Conservation (phyloP, 2,329 filamentous ascomycete genomes). For the Arthrobotrys entomopaga region DNA sequence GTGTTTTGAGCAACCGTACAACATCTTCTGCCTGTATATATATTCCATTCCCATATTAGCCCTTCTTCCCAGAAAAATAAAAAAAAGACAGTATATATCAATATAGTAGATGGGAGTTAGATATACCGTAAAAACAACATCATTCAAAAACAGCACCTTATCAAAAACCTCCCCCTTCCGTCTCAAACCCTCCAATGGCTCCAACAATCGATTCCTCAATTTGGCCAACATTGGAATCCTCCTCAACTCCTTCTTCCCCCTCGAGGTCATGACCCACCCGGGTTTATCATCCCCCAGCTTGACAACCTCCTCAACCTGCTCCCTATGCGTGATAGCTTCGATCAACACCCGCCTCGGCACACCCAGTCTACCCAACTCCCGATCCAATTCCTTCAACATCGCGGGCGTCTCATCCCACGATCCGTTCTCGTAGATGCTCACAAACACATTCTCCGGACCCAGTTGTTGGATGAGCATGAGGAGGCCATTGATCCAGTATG, state of each 20-base stretch:
- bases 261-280: slow-evolving; percentile 73
- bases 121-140: slow-evolving; percentile 71
- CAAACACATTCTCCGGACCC: slow-evolving; percentile 73
- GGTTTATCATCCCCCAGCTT: slow-evolving; percentile 58
- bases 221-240: slow-evolving; percentile 76
- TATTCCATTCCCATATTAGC: not conserved
- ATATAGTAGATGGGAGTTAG: not conserved
- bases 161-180: slow-evolving; percentile 64
- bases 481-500: slow-evolving; percentile 72
- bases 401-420: slow-evolving; percentile 76
- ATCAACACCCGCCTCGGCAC: slow-evolving; percentile 69
- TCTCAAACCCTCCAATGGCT: slow-evolving; percentile 68
- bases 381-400: slow-evolving; percentile 69
- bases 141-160: slow-evolving; percentile 72
- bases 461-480: slow-evolving; percentile 69
- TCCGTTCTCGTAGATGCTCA: slow-evolving; percentile 75
- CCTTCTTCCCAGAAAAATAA: not conserved
- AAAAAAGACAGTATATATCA: not conserved
- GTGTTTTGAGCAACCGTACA: slow-evolving; percentile 68
- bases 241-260: slow-evolving; percentile 68
- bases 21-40: slow-evolving; percentile 69
- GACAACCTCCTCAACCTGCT: slow-evolving; percentile 65
- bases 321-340: slow-evolving; percentile 70
- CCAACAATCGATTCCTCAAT: slow-evolving; percentile 72
- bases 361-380: slow-evolving; percentile 66